Evolutionary conservation across 2,329 filamentous ascomycete genomes (phyloP).

Genomic region (Aureobasidium pullulans): DNA sequence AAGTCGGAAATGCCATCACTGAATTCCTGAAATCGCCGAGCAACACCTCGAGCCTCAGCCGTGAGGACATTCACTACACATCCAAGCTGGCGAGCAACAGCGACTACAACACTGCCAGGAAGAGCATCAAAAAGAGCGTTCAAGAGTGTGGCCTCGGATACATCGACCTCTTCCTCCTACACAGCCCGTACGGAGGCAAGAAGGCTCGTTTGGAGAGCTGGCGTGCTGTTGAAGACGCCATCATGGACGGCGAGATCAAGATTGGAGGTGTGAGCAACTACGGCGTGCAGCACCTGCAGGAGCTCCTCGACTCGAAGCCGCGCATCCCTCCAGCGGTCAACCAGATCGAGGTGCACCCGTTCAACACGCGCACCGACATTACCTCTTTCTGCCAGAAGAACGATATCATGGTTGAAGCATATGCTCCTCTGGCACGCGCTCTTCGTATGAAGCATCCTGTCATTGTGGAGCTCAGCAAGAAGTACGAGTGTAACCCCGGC

Average conservation of each 20-base stretch:
- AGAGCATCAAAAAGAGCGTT: constrained; percentile 59
- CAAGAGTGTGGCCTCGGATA: constrained; percentile 62
- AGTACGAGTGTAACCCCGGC: constrained; percentile 62
- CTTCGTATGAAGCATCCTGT: constrained; percentile 61
- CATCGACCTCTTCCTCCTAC: constrained; percentile 72
- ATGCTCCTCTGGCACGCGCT: constrained; percentile 67
- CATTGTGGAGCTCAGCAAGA: constrained; percentile 54
- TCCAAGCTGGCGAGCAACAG: constrained; percentile 65
- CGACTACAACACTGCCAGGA: constrained; percentile 60
- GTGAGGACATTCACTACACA: constrained; percentile 71
- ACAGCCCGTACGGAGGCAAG: constrained; percentile 70
- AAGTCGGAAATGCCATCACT: constrained; percentile 59
- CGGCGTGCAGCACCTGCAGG: constrained; percentile 62
- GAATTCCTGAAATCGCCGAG: constrained; percentile 45
- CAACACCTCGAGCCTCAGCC: constrained; percentile 46
- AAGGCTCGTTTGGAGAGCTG: constrained; percentile 63
- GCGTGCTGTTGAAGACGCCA: constrained; percentile 69
- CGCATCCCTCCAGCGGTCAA: constrained; percentile 62
- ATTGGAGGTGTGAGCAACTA: constrained; percentile 73
- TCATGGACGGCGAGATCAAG: constrained; percentile 61
- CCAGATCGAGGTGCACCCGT: constrained; percentile 76
- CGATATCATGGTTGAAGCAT: constrained; percentile 67
- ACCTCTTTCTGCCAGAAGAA: constrained; percentile 58
- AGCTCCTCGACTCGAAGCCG: constrained; percentile 58
- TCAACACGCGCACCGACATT: constrained; percentile 66